phyloP scores from a whole-genome alignment of 2,329 filamentous ascomycete genomes.

The Penicillium hesseltinei region DNA sequence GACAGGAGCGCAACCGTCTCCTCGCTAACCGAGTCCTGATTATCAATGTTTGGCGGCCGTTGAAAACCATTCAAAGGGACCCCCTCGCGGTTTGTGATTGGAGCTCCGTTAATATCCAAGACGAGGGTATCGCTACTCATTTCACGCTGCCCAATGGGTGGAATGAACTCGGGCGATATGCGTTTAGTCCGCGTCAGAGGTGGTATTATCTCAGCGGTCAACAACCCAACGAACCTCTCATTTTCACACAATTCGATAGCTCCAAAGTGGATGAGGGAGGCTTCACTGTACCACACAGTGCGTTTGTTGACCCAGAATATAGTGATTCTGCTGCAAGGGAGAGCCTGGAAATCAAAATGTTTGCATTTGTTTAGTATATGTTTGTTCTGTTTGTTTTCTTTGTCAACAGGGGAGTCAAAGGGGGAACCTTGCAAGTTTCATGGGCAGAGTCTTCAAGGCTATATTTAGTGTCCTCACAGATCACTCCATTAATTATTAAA shows the following conservation, averaged over 20 bases:
- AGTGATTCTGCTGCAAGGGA: slow-evolving; percentile 43
- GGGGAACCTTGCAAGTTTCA: not conserved
- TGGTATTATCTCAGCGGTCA: slow-evolving; percentile 21
- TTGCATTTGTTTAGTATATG: slow-evolving; percentile 16
- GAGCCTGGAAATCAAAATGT: slow-evolving; percentile 55
- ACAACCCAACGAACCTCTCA: slow-evolving; percentile 19
- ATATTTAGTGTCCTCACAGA: not conserved
- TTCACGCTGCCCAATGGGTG: slow-evolving; percentile 14
- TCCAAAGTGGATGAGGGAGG: slow-evolving; percentile 8
- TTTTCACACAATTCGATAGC: slow-evolving; percentile 26
- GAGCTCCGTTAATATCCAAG: slow-evolving; percentile 9
- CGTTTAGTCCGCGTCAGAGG: slow-evolving; percentile 12
- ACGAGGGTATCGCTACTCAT: slow-evolving; percentile 12
- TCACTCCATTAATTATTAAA: not conserved
- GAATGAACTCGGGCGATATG: slow-evolving; percentile 18
- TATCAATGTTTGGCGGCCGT: slow-evolving; percentile 27
- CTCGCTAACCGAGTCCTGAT: slow-evolving; percentile 13
- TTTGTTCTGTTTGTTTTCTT: not conserved
- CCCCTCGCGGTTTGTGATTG: slow-evolving; percentile 26
- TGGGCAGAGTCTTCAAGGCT: not conserved
- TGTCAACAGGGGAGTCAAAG: not conserved
- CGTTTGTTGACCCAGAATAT: slow-evolving; percentile 49
- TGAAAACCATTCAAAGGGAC: slow-evolving; percentile 23
- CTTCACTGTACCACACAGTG: slow-evolving; percentile 47
- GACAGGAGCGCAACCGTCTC: slow-evolving; percentile 10